Percentiles rank a stretch among this genome's conserved stretches.
Conservation (phyloP, 495 filamentous ascomycete species). For the Xylaria telfairii region DNA sequence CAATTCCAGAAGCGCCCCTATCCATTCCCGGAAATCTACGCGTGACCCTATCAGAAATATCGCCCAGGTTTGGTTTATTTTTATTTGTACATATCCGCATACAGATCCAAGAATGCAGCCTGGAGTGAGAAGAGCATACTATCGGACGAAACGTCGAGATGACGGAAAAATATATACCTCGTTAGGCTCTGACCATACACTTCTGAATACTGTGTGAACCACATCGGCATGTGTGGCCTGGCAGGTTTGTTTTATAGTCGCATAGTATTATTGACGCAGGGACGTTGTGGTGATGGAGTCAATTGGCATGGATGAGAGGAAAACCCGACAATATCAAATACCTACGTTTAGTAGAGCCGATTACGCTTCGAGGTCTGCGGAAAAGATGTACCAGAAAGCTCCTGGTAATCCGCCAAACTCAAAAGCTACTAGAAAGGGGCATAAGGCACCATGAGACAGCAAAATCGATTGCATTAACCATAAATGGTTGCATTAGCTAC, state of each 20-base stretch:
- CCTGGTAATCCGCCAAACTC: neutral
- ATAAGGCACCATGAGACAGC: neutral
- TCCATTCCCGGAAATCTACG: neutral
- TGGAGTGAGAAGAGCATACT: neutral
- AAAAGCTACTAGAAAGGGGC: neutral
- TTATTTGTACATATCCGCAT: neutral
- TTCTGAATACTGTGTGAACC: neutral
- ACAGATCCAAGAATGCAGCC: neutral
- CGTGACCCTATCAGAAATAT: neutral
- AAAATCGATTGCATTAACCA: neutral
- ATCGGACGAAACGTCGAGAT: neutral
- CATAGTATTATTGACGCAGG: neutral
- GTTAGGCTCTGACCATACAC: neutral
- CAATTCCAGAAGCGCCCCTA: neutral
- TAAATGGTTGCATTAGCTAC: slow-evolving; percentile 20
- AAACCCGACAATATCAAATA: no score
- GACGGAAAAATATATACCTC: neutral
- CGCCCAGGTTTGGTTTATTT: no score
- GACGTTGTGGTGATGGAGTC: neutral
- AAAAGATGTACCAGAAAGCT: neutral
- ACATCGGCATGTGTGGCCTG: no score
- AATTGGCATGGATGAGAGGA: neutral
- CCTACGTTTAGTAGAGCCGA: no score
- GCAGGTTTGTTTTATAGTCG: neutral
- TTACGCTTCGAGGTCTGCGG: neutral